phyloP scores from a whole-genome alignment of 179 eudicot genomes.

The Silene coronaria region DNA sequence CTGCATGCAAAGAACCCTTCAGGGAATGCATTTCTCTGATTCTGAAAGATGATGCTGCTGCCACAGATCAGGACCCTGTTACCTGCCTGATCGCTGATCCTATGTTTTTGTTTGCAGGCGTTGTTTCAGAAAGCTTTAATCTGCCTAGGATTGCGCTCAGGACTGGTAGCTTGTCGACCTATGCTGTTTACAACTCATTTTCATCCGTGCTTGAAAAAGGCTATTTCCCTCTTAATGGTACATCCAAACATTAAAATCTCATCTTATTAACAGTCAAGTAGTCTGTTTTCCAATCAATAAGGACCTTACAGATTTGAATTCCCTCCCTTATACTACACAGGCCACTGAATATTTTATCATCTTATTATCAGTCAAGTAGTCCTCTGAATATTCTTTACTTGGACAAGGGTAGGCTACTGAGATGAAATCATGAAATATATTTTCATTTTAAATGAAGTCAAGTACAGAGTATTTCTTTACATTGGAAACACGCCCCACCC shows the following conservation, averaged over 20 bases:
- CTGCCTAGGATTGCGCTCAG: conserved; percentile 22
- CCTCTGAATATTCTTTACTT: too few relatives aligned
- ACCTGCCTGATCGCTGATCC: conserved; percentile 30
- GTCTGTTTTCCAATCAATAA: too few relatives aligned
- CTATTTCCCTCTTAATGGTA: conserved; percentile 38
- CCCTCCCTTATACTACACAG: too few relatives aligned
- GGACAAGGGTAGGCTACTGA: too few relatives aligned
- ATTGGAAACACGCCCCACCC: too few relatives aligned
- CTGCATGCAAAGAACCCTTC: conserved; percentile 24
- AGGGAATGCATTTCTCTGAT: conserved; percentile 18
- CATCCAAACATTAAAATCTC: background rate
- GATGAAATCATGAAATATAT: too few relatives aligned
- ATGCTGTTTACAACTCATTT: conserved; percentile 9
- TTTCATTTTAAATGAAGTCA: too few relatives aligned
- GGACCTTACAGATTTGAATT: too few relatives aligned
- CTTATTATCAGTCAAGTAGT: too few relatives aligned
- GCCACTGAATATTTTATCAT: too few relatives aligned
- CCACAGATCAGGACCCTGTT: conserved; percentile 11
- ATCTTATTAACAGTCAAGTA: background rate
- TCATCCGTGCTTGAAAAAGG: conserved; percentile 25
- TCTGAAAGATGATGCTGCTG: background rate
- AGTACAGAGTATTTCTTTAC: too few relatives aligned
- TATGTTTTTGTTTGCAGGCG: conserved; percentile 17
- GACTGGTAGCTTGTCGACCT: conserved; percentile 13
- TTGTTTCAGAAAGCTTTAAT: conserved; percentile 21